A percentile compares a stretch with the other conserved stretches of the same genome.
Conservation (phyloP, 129 eudicot species). For the Daucus carota region DH1_v3.0 NC_030384.2:44613001-44613500, state of each 20-base stretch:
- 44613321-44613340: neutral
- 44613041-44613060: neutral
- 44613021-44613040: conserved; percentile 64
- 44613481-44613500: no score
- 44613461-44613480: neutral
- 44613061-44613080: neutral
- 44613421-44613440: conserved; percentile 6
- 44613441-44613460: neutral
- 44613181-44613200: conserved; percentile 12
- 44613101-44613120: conserved; percentile 27
- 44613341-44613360: neutral
- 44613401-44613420: conserved; percentile 6
- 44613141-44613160: conserved; percentile 59
- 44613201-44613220: conserved; percentile 13
- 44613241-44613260: neutral
- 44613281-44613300: neutral
- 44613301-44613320: neutral
- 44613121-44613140: conserved; percentile 57
- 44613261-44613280: neutral
- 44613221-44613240: neutral
- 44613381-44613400: conserved; percentile 2
- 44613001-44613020: conserved; percentile 84
- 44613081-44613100: neutral
- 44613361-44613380: neutral
- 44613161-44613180: conserved; percentile 22